These are phyloP conservation scores for Apiotrichum sp. DNA, from an alignment of 1,284 basidiomycete species.

Conservation along the genomic window DNA sequence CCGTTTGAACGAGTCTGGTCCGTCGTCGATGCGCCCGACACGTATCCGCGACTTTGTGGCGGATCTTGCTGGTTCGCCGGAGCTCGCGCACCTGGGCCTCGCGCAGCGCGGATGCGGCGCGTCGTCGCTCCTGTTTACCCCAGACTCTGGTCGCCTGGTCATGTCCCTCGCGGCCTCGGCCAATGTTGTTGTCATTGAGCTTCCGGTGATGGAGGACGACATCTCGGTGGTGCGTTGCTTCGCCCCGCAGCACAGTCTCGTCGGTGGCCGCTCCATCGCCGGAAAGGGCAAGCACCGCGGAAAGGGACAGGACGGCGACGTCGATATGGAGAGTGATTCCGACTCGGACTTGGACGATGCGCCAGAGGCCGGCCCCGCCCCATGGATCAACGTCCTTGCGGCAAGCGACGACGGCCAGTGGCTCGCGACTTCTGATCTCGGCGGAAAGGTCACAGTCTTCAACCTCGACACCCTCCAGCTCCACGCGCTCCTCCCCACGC, in stretches of 20 bases:
- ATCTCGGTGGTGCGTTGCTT: slow-evolving; percentile 13
- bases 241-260: slow-evolving; percentile 16
- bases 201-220: slow-evolving; percentile 38
- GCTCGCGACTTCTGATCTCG: slow-evolving; percentile 76
- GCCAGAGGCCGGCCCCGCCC: slow-evolving; percentile 19
- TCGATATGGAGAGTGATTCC: slow-evolving; percentile 18
- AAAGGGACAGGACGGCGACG: slow-evolving; percentile 5
- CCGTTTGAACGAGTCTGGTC: slow-evolving; percentile 50
- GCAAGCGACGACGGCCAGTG: slow-evolving; percentile 85
- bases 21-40: slow-evolving; percentile 57
- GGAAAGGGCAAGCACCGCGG: slow-evolving; percentile 9
- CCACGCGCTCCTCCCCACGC: slow-evolving; percentile 70
- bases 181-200: slow-evolving; percentile 69
- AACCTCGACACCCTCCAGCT: slow-evolving; percentile 85
- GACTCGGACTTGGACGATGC: slow-evolving; percentile 36
- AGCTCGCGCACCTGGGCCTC: slow-evolving; percentile 31
- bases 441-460: slow-evolving; percentile 71
- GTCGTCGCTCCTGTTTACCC: slow-evolving; percentile 69
- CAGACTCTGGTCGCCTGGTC: slow-evolving; percentile 75
- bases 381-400: slow-evolving; percentile 57
- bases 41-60: slow-evolving; percentile 52
- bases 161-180: slow-evolving; percentile 63
- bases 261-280: slow-evolving; percentile 24
- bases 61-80: slow-evolving; percentile 42
- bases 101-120: slow-evolving; percentile 57